Base-by-base conservation (phyloP, 345 rosid genomes). In the Cardiospermum halicacabum region DNA sequence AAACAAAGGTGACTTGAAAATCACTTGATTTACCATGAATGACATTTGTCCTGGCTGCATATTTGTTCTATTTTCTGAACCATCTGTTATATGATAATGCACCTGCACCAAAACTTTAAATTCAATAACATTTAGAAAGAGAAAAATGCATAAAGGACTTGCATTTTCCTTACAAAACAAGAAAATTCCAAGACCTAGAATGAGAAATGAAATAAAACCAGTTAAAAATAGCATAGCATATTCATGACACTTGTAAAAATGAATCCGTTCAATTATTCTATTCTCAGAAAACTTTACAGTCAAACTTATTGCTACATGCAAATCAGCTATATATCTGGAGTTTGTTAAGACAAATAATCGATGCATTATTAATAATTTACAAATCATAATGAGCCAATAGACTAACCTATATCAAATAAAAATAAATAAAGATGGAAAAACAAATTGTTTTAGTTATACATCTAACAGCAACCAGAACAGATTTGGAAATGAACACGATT, bases 101-200 rank as follows among this genome's bases (percentile, higher is more conserved):
- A 60, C 75, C 91, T 85, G 79, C 74, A 75, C 30, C 5, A 30
- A 22, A 25, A 55, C 7, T 63, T 54, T 25, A 7, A n/a, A 57
- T 51, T 58, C 55, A 62, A 53, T 24, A 69, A 53, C 10, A 10
- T 11, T 25, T 11, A 54, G 42, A 8, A 18, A 40, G 27, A 24
- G 24, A 47, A 21, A 5, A 47, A 18, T 47, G 16, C 19, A 13
- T 7, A 10, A 47, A 47, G 19, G 51, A n/a, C n/a, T 18, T 11
- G 19, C 21, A 5, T 47, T 47, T 18, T 47, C 51, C 24, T 5
- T 18, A 47, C 16, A 47, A 47, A 47, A 47, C 22, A 45, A 45
- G 7, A n/a, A n/a, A 47, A 40, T 11, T 6, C 4, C 47, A 11
- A 40, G 47, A 40, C 47, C 12, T 40, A 12, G 12, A 9, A 37